Base-by-base conservation (phyloP, 306 rosid species). In the Begonia masoniana region DNA sequence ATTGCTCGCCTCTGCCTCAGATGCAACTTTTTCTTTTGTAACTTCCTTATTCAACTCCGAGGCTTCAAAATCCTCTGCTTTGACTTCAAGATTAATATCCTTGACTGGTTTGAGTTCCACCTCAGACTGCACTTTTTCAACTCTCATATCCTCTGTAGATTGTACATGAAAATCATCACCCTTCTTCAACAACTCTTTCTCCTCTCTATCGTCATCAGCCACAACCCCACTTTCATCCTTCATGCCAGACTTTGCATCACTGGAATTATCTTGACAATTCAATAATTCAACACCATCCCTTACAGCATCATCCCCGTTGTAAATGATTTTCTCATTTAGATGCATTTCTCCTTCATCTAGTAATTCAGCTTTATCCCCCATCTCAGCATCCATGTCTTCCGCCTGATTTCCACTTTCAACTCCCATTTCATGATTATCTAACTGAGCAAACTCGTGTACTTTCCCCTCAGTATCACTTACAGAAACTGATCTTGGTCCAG, bases 1-100 rank as follows among this genome's bases (percentile, higher is more conserved):
- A 51, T 59, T 51, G 51, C 55, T 68, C 51, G 42, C 63, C 59
- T 56, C 80, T 48, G 71, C 74, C 1, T 57, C 13, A 19, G 55
- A 60, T 56, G 45, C 75, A 53, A 55, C 84, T 70, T 66, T 67
- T 69, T 56, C 74, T 6, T 59, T 71, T 56, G 72, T 61, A 41
- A 59, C 64, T 59, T 73, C 79, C 56, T 63, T 62, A 9, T 68
- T 75, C 39, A 47, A 51, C 71, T 72, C 80, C 2, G 71, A 56
- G 48, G 59, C 72, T 62, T 65, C 81, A 43, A 62, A 67, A 47
- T 64, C 65, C 57, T 62, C 72, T 2, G 52, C 60, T 52, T 79
- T 64, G 52, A 63, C 54, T 59, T 66, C 81, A 35, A 69, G 74
- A 76, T 69, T 79, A 43, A 62, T 52, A 51, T 57, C 81, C 57